phyloP scores from a whole-genome alignment of 106 monocot genomes.

The Narthecium ossifragum region DNA sequence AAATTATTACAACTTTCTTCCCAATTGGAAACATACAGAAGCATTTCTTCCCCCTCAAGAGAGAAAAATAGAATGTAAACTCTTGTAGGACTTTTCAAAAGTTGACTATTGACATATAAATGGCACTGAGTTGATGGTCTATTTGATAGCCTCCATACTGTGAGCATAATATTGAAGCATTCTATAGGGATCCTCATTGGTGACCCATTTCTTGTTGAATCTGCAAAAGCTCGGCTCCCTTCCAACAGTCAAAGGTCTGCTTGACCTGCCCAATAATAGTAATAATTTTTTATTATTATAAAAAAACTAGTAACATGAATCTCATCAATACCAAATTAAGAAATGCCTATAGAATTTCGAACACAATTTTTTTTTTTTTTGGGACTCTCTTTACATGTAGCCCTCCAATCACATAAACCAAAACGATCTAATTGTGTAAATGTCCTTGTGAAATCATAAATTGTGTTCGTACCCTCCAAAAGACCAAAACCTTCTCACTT shows the following conservation, averaged over 20 bases:
- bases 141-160: slow-evolving; percentile 35
- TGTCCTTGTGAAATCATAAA: no score
- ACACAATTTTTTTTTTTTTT: neutral
- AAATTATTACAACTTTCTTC: no score
- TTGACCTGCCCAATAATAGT: slow-evolving; percentile 41
- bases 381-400: neutral
- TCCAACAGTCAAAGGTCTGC: slow-evolving; percentile 44
- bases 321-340: neutral
- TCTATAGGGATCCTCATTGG: slow-evolving; percentile 8
- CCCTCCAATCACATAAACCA: neutral
- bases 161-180: slow-evolving; percentile 30
- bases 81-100: no score
- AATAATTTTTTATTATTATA: no score
- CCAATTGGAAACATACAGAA: no score
- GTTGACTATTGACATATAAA: no score
- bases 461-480: no score
- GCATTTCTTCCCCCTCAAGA: no score
- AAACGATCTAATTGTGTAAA: neutral
- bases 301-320: no score
- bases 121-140: no score
- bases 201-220: slow-evolving; percentile 27
- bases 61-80: no score
- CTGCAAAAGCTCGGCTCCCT: slow-evolving; percentile 44
- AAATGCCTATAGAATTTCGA: neutral
- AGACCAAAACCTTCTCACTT: no score